A percentile compares a stretch with the other conserved stretches of the same genome.
These are phyloP conservation scores for Nicotiana knightiana DNA, from an alignment of 257 asterid species.

Conservation along the genomic window DNA sequence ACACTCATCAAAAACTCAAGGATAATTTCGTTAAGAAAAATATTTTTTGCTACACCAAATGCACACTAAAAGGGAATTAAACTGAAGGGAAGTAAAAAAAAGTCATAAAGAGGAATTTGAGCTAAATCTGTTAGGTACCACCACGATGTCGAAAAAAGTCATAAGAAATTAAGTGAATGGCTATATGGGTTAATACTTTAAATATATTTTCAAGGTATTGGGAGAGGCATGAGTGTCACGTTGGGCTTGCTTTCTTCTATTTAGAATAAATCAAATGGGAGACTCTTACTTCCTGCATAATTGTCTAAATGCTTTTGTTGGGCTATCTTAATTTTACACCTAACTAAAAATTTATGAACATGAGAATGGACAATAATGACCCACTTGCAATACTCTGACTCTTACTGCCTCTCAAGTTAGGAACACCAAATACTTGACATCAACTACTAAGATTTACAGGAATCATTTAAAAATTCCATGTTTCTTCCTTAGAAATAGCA, in stretches of 20 bases:
- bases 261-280: too few relatives aligned
- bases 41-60: neutral
- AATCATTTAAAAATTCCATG: too few relatives aligned
- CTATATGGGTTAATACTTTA: too few relatives aligned
- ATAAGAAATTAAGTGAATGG: too few relatives aligned
- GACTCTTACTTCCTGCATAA: neutral
- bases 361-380: neutral
- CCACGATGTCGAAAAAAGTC: neutral
- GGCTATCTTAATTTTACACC: neutral
- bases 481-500: too few relatives aligned
- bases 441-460: too few relatives aligned
- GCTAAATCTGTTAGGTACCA: neutral
- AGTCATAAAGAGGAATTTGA: too few relatives aligned
- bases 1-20: neutral
- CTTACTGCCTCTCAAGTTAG: neutral
- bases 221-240: slow-evolving; percentile 2
- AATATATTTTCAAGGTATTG: neutral
- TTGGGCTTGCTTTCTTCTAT: neutral
- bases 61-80: neutral
- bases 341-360: neutral
- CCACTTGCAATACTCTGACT: neutral
- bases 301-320: neutral
- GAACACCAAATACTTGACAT: too few relatives aligned
- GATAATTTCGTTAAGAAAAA: neutral
- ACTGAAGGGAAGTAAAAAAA: neutral